Conservation (phyloP, 345 rosid species). For the Dipteronia sinensis region DNA sequence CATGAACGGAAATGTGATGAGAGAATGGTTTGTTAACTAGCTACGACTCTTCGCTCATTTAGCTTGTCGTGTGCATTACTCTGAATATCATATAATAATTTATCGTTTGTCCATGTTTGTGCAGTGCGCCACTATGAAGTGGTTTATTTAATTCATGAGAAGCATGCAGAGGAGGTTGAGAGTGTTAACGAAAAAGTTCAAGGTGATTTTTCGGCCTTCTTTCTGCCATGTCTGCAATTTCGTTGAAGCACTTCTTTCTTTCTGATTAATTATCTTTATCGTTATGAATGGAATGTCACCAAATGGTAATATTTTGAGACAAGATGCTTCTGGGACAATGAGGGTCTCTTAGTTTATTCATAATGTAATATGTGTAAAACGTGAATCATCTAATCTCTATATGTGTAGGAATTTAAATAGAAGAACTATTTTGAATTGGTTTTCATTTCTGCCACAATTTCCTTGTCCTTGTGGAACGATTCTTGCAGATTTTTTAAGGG, state of each 20-base stretch:
- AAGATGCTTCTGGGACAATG: neutral
- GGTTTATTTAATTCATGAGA: conserved; percentile 92
- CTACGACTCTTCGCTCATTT: neutral
- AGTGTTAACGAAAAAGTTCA: conserved; percentile 76
- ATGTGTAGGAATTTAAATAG: neutral
- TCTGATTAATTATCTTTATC: neutral
- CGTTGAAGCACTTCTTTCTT: neutral
- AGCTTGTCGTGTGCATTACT: neutral
- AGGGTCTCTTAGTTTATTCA: neutral
- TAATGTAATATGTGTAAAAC: neutral
- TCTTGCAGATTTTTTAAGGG: conserved; percentile 67
- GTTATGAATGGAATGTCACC: neutral
- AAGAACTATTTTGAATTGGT: neutral
- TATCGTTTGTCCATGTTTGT: conserved; percentile 10
- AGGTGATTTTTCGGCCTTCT: conserved; percentile 44
- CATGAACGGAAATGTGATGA: neutral
- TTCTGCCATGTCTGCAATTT: neutral
- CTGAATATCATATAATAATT: neutral
- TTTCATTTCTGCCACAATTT: neutral
- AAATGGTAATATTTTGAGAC: neutral
- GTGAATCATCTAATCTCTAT: neutral
- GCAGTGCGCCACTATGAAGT: conserved; percentile 96
- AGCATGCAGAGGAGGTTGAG: conserved; percentile 72
- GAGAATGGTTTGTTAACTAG: conserved; percentile 2
- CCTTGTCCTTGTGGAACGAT: neutral